phyloP scores from a whole-genome alignment of 1,284 basidiomycete genomes.

The Ustilago curta region DNA sequence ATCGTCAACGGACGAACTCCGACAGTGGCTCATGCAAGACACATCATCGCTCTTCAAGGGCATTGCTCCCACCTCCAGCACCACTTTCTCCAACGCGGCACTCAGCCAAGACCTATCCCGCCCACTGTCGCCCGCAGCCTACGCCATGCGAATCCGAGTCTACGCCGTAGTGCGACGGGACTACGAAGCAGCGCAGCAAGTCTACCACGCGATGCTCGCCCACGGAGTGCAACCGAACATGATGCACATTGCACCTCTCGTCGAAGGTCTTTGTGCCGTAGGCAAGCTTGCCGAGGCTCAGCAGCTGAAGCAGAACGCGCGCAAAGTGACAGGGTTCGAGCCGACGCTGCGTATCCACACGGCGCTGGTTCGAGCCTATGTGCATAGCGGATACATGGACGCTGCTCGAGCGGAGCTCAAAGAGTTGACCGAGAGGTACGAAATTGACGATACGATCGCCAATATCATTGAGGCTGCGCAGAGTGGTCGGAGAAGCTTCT shows the following conservation, averaged over 20 bases:
- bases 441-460: conserved; percentile 37
- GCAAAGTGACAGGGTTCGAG: conserved; percentile 15
- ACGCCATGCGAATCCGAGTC: conserved; percentile 52
- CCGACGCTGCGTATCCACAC: conserved; percentile 51
- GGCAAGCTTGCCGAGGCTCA: conserved; percentile 42
- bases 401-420: conserved; percentile 30
- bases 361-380: conserved; percentile 44
- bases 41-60: conserved; percentile 18
- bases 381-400: conserved; percentile 17
- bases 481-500: conserved; percentile 6
- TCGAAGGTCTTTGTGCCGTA: conserved; percentile 41
- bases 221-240: conserved; percentile 39
- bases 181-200: conserved; percentile 36
- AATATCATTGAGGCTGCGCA: conserved; percentile 50
- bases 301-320: conserved; percentile 38
- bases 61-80: background rate
- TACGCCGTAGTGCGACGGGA: conserved; percentile 49
- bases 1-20: conserved; percentile 28
- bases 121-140: conserved; percentile 32
- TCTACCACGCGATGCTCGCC: conserved; percentile 48
- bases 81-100: background rate
- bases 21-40: conserved; percentile 38
- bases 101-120: conserved; percentile 17
- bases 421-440: conserved; percentile 24
- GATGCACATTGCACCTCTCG: conserved; percentile 52